Evolutionary conservation across 305 asterid genomes (phyloP), one percentile per base, ranked within the genome.

Genomic region (Fraxinus ornus): DNA sequence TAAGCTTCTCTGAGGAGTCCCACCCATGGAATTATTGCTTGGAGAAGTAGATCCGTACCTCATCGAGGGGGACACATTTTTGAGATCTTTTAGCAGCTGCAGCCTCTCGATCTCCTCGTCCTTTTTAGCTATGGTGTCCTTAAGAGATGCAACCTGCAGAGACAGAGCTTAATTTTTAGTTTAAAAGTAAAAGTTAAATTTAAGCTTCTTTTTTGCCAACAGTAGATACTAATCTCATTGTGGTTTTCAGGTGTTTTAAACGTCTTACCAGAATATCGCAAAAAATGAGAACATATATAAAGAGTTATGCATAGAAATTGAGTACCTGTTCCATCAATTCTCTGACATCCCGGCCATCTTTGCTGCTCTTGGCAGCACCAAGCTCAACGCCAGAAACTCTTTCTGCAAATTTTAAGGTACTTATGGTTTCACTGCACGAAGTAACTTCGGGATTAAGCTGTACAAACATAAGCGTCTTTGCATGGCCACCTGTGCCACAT

Each of bases 321-420:
- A 66, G 36, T 79, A 93, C 97, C 95, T 92, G 97, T 78, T 92
- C 98, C 93, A 90, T 91, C 89, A 93, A 80, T 44, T 93, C 98
- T 35, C 90, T 89, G 70, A 90, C 90, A 80, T 91, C 94, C 80
- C 84, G 85, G 52, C 90, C 92, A 39, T 92, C 98, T 89, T 92
- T 93, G 91, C 87, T 92, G 86, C 93, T 91, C 88, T 90, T 90
- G 36, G 97, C 97, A 39, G 95, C 95, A 28, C 97, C 97, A 30
- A 93, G 90, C 94, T 93, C 98, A 5, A 93, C 97, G 47, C 97
- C 97, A 1, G 98, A 92, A 13, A 91, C 98, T 82, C 98, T 88
- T 82, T 93, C 98, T 13, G 98, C 97, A 84, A 93, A 93, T 81
- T 93, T 93, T 39, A 93, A 89, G 21, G 98, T 91, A 78, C 97